A percentile compares a stretch with the other conserved stretches of the same genome.
Evolutionary conservation across 352 stramenopile species (phyloP).

Genomic region (Globisporangium uncinulatum): DNA sequence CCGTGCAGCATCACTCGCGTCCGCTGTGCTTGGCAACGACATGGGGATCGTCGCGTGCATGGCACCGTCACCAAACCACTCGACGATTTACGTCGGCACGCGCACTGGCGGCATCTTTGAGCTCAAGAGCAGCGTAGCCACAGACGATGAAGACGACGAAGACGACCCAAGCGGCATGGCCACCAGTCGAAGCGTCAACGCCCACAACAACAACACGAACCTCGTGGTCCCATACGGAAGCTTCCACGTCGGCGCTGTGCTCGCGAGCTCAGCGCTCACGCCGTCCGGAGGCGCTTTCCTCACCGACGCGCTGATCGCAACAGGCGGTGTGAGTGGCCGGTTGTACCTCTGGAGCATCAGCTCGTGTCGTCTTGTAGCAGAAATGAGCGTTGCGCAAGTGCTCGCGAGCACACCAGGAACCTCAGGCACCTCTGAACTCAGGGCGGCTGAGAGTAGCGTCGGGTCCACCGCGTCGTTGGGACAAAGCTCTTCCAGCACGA

Average conservation of each 20-base stretch:
- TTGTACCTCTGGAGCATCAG: constrained; percentile 50
- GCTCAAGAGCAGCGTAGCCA: constrained; percentile 40
- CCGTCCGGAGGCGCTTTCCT: constrained; percentile 42
- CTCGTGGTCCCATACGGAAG: constrained; percentile 39
- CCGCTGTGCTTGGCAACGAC: background rate
- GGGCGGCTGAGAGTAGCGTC: background rate
- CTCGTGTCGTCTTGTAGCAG: constrained; percentile 33
- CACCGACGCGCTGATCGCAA: constrained; percentile 42
- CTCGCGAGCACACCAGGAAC: constrained; percentile 22
- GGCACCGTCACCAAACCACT: constrained; percentile 39
- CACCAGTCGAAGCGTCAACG: background rate
- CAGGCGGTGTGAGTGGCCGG: constrained; percentile 35
- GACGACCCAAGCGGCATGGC: constrained; percentile 15
- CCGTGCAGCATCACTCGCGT: background rate
- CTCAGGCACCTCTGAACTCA: background rate
- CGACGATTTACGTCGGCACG: constrained; percentile 58
- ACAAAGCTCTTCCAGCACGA: constrained; percentile 1
- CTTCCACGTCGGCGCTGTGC: constrained; percentile 43
- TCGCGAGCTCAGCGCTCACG: constrained; percentile 43
- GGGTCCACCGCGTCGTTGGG: background rate
- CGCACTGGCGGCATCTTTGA: constrained; percentile 53
- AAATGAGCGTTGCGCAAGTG: constrained; percentile 30
- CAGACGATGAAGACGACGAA: constrained; percentile 59
- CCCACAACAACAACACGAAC: constrained; percentile 9
- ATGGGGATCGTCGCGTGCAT: constrained; percentile 27